Evolutionary conservation across 306 rosid species (phyloP).

Genomic region (Vigna hirtella): DNA sequence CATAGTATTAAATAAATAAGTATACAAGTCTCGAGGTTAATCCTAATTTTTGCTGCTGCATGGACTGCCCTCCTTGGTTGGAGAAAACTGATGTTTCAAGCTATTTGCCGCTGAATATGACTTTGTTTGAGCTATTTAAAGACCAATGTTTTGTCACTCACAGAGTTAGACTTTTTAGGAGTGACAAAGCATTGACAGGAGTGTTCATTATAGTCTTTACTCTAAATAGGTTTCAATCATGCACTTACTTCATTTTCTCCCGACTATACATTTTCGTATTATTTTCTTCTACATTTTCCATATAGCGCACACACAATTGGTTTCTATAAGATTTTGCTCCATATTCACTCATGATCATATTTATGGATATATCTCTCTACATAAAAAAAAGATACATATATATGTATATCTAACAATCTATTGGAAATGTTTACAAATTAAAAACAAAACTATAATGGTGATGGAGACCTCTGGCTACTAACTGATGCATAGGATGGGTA

Average conservation of each 20-base stretch:
- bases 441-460: conserved; percentile 4
- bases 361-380: background rate
- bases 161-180: background rate
- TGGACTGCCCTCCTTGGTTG: background rate
- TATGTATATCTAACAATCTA: background rate
- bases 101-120: conserved; percentile 8
- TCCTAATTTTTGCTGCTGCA: background rate
- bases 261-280: background rate
- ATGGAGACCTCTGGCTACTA: background rate
- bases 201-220: background rate
- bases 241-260: background rate
- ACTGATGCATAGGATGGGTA: background rate
- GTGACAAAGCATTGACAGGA: background rate
- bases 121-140: too few species aligned
- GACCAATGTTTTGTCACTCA: background rate
- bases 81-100: background rate
- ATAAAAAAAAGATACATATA: background rate
- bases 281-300: conserved; percentile 1
- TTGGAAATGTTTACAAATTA: background rate
- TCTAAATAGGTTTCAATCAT: conserved; percentile 1
- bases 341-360: conserved; percentile 6
- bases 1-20: background rate
- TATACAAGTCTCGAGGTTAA: background rate
- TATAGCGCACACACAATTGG: background rate
- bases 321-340: conserved; percentile 11